These are phyloP conservation scores for Narthecium ossifragum DNA, from an alignment of 106 monocot species.

Conservation along the genomic window DNA sequence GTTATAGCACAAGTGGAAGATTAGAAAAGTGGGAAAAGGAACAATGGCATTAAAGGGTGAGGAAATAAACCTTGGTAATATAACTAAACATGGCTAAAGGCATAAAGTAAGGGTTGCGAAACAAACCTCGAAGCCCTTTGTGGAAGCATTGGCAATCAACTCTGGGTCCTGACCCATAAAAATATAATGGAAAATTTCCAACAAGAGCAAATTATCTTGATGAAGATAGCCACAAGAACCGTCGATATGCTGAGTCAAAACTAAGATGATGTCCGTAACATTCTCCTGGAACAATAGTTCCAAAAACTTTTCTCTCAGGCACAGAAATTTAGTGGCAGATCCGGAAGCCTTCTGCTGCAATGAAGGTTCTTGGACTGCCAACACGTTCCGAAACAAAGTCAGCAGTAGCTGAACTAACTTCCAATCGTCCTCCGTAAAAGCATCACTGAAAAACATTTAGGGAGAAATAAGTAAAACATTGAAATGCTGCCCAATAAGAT, in stretches of 20 bases:
- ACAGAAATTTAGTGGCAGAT: slow-evolving; percentile 55
- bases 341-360: slow-evolving; percentile 76
- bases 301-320: slow-evolving; percentile 59
- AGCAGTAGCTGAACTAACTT: slow-evolving; percentile 90
- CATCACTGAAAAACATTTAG: slow-evolving; percentile 29
- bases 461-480: background rate
- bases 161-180: slow-evolving; percentile 73
- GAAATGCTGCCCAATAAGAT: too few species aligned
- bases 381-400: slow-evolving; percentile 84
- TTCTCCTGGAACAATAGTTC: slow-evolving; percentile 90
- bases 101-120: background rate
- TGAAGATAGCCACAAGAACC: slow-evolving; percentile 57
- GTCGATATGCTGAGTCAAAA: slow-evolving; percentile 67
- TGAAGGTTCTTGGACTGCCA: slow-evolving; percentile 71
- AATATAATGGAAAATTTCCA: slow-evolving; percentile 76
- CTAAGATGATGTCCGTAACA: slow-evolving; percentile 80
- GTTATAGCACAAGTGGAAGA: too few species aligned
- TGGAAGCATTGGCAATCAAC: slow-evolving; percentile 43
- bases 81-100: background rate
- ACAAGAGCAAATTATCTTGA: slow-evolving; percentile 66
- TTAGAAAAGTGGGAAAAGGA: background rate
- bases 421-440: slow-evolving; percentile 96
- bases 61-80: background rate
- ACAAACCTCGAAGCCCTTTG: slow-evolving; percentile 40
- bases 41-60: background rate